These are phyloP conservation scores for Pseudocercospora pini-densiflorae DNA, from an alignment of 2,329 filamentous ascomycete species.

Conservation along the genomic window DNA sequence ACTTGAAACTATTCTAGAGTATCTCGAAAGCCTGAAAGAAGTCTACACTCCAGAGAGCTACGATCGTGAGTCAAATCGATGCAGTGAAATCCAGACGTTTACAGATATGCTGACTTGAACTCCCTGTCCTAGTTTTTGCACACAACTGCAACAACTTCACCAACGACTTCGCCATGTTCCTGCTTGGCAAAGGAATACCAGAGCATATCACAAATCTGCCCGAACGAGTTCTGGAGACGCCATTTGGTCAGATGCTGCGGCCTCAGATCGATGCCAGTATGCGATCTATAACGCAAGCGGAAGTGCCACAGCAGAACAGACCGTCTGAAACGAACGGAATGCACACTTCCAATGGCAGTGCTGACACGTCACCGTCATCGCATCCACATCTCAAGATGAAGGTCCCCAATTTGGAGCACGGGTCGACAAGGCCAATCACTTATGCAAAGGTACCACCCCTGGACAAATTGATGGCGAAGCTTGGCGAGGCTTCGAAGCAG, in stretches of 20 bases:
- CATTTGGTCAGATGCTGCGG: slow-evolving; percentile 85
- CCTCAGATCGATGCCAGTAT: slow-evolving; percentile 73
- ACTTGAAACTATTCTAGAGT: slow-evolving; percentile 81
- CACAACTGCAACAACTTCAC: slow-evolving; percentile 78
- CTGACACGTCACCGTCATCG: slow-evolving; percentile 57
- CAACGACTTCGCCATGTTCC: slow-evolving; percentile 87
- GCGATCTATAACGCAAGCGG: slow-evolving; percentile 65
- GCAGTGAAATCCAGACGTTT: too few species aligned
- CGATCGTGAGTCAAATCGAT: slow-evolving; percentile 52
- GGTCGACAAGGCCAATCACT: slow-evolving; percentile 68
- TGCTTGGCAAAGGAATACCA: slow-evolving; percentile 87
- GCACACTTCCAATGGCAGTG: slow-evolving; percentile 10
- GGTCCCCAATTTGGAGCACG: slow-evolving; percentile 70
- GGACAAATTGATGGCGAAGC: slow-evolving; percentile 78
- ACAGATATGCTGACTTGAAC: not conserved
- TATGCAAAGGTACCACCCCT: slow-evolving; percentile 82
- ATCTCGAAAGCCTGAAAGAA: slow-evolving; percentile 78
- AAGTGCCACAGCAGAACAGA: slow-evolving; percentile 46
- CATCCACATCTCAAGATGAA: slow-evolving; percentile 76
- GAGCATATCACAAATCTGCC: slow-evolving; percentile 85
- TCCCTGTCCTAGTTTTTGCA: not conserved
- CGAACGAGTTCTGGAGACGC: slow-evolving; percentile 80
- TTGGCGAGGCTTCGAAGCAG: slow-evolving; percentile 66
- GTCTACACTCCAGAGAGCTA: slow-evolving; percentile 83
- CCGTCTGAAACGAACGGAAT: slow-evolving; percentile 20